phyloP scores from a whole-genome alignment of 306 rosid genomes.

The Prunus padus region DNA sequence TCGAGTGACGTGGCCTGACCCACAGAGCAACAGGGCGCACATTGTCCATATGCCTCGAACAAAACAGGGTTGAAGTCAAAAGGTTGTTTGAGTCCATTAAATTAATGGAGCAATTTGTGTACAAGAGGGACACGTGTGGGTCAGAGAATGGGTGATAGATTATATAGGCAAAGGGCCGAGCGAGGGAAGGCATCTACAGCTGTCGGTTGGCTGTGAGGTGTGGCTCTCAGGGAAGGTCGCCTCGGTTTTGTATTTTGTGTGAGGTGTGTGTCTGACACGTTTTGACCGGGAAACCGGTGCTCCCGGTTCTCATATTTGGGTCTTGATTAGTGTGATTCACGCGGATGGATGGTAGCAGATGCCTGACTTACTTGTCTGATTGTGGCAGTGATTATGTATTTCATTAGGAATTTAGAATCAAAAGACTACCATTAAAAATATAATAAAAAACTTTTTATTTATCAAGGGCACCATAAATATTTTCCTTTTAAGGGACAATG shows the following conservation, averaged over 20 bases:
- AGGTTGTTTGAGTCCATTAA: not conserved
- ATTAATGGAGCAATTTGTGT: not conserved
- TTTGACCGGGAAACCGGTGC: slow-evolving; percentile 11
- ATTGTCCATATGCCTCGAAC: not conserved
- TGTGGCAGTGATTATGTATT: not conserved
- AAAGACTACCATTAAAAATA: too few relatives aligned
- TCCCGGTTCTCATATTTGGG: not conserved
- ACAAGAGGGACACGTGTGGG: not conserved
- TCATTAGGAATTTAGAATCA: too few relatives aligned
- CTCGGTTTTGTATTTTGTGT: not conserved
- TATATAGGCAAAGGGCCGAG: not conserved
- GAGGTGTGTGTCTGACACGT: not conserved
- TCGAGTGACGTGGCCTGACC: too few relatives aligned
- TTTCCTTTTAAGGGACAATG: too few relatives aligned
- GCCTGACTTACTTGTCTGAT: not conserved
- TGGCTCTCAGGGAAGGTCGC: not conserved
- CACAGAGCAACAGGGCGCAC: not conserved
- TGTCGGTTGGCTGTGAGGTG: slow-evolving; percentile 14
- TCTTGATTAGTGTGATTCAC: slow-evolving; percentile 2
- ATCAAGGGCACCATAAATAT: too few relatives aligned
- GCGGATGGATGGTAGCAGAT: not conserved
- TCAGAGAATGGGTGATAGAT: not conserved
- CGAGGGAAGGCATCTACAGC: slow-evolving; percentile 5
- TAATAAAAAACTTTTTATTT: too few relatives aligned
- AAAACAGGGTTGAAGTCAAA: not conserved